These are phyloP conservation scores for Tritrichomonas musculus DNA, from an alignment of 208 protist genomes.

Conservation along the genomic window DNA sequence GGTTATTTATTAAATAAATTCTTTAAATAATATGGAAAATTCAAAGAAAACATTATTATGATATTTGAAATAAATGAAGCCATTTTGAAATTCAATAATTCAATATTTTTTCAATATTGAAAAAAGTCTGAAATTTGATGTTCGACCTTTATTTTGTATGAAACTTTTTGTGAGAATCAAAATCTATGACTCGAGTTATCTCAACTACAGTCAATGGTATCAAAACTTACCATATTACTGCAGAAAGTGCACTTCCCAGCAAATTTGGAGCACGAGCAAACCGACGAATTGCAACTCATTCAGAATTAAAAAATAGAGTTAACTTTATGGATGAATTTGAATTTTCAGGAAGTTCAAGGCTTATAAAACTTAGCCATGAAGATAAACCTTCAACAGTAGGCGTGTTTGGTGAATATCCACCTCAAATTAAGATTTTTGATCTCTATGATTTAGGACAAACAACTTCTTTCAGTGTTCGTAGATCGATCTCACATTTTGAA, in stretches of 20 bases:
- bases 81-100: no score
- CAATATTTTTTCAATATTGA: no score
- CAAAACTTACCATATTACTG: background rate
- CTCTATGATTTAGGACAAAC: background rate
- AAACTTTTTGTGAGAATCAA: no score
- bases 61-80: no score
- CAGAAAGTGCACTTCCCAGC: background rate
- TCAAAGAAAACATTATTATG: no score
- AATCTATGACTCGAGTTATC: slow-evolving; percentile 6
- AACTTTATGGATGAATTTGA: slow-evolving; percentile 1
- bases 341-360: background rate
- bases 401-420: slow-evolving; percentile 30
- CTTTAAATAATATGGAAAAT: no score
- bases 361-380: background rate
- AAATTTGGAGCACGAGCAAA: background rate
- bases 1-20: no score
- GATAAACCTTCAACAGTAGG: background rate
- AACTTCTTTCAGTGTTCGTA: background rate
- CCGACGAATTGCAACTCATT: background rate
- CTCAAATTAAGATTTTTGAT: slow-evolving; percentile 31
- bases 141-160: no score
- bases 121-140: no score
- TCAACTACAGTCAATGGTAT: background rate
- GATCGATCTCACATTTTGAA: background rate
- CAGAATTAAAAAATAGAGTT: slow-evolving; percentile 4